phyloP scores from a whole-genome alignment of 2,329 filamentous ascomycete species.

The Phaeosphaeriaceae sp. region DNA sequence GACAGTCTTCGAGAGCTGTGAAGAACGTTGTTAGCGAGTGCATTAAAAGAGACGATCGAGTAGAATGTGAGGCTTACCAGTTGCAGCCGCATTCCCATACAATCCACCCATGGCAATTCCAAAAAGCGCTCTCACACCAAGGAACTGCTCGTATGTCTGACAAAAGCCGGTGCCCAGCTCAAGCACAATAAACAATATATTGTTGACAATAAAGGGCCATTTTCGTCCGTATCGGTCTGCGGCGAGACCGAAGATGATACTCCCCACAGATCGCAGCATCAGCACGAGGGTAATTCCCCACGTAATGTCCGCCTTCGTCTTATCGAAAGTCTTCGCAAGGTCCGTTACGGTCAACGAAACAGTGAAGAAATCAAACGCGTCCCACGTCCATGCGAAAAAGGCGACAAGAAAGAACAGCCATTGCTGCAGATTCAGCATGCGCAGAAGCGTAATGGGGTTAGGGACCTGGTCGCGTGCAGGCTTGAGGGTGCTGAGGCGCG shows the following conservation, averaged over 20 bases:
- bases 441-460: conserved; percentile 61
- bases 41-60: not conserved
- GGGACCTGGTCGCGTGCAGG: conserved; percentile 63
- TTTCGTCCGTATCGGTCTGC: conserved; percentile 64
- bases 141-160: conserved; percentile 64
- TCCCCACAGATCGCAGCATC: conserved; percentile 67
- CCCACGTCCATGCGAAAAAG: conserved; percentile 57
- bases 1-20: conserved; percentile 66
- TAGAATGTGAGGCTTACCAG: conserved; percentile 33
- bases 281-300: conserved; percentile 60
- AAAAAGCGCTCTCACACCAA: conserved; percentile 66
- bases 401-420: conserved; percentile 64
- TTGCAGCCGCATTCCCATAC: conserved; percentile 68
- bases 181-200: conserved; percentile 66
- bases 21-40: not conserved
- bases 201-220: conserved; percentile 66
- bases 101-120: conserved; percentile 71
- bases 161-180: conserved; percentile 68
- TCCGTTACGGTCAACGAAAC: conserved; percentile 64
- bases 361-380: conserved; percentile 68
- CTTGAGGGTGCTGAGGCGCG: conserved; percentile 61
- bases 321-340: conserved; percentile 61
- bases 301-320: conserved; percentile 64
- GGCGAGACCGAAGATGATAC: conserved; percentile 63
- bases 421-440: conserved; percentile 61